A percentile compares a stretch with the other conserved stretches of the same genome.
Evolutionary conservation across 1,284 basidiomycete genomes (phyloP).

Genomic region (Sporisorium sorghi): DNA sequence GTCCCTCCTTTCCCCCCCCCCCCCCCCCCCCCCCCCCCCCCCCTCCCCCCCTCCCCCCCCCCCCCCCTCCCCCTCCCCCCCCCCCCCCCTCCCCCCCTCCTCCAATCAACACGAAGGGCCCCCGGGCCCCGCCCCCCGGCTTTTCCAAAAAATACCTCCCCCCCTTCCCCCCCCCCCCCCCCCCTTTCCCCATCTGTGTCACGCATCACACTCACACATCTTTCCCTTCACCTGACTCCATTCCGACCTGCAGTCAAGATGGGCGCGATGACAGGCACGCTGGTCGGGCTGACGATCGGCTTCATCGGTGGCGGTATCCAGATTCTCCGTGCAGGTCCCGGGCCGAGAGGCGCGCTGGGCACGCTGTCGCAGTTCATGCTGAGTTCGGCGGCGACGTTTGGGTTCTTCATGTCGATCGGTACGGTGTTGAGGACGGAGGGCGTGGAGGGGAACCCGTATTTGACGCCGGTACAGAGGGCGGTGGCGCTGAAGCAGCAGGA

Average conservation of each 20-base stretch:
- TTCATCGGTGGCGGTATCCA: conserved; percentile 67
- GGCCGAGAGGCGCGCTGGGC: conserved; percentile 59
- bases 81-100: too few species aligned
- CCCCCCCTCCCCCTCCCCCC: not conserved
- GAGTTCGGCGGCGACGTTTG: conserved; percentile 65
- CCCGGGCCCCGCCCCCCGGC: too few species aligned
- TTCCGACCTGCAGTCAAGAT: conserved; percentile 52
- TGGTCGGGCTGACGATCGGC: conserved; percentile 65
- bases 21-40: too few species aligned
- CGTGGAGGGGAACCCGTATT: conserved; percentile 29
- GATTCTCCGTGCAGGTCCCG: conserved; percentile 64
- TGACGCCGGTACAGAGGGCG: conserved; percentile 28
- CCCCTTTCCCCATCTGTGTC: too few species aligned
- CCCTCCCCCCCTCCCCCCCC: not conserved
- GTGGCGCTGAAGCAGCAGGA: conserved; percentile 37
- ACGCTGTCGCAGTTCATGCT: conserved; percentile 66
- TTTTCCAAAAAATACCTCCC: too few species aligned
- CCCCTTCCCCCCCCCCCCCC: not conserved
- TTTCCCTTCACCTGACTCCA: not conserved
- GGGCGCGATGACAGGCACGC: conserved; percentile 67
- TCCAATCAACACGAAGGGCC: too few species aligned
- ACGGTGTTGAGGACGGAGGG: conserved; percentile 64
- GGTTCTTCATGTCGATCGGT: conserved; percentile 67
- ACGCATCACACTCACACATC: not conserved
- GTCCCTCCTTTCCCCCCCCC: conserved; percentile 5